These are phyloP conservation scores for Typha latifolia DNA, from an alignment of 176 grass and related monocot species.

Conservation along the genomic window DNA sequence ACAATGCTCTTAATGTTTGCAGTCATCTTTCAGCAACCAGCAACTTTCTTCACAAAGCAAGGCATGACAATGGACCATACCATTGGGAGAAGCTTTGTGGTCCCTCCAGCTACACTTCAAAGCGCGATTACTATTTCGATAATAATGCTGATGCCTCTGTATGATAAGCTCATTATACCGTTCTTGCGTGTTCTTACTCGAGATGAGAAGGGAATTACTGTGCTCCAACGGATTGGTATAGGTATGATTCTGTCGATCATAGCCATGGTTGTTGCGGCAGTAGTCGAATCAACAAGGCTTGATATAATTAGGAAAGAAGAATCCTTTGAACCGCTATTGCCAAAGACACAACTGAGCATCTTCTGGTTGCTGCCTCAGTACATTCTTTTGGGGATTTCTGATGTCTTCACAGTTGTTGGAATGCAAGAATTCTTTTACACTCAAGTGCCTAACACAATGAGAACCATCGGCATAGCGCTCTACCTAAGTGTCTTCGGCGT, in stretches of 20 bases:
- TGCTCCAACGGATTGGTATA: conserved; percentile 79
- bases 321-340: not conserved
- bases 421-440: conserved; percentile 97
- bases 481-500: conserved; percentile 83
- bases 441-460: conserved; percentile 53
- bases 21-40: conserved; percentile 86
- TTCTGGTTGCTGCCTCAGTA: conserved; percentile 83
- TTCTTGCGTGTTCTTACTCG: conserved; percentile 30
- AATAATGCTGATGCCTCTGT: conserved; percentile 78
- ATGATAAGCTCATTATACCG: conserved; percentile 57
- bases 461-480: conserved; percentile 69
- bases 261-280: conserved; percentile 11
- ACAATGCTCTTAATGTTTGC: conserved; percentile 65
- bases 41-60: conserved; percentile 91
- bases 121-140: conserved; percentile 73
- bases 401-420: conserved; percentile 72
- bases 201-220: conserved; percentile 41
- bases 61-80: conserved; percentile 73
- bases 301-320: not conserved
- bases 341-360: conserved; percentile 22
- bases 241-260: conserved; percentile 72
- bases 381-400: conserved; percentile 56
- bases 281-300: not conserved
- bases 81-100: conserved; percentile 32
- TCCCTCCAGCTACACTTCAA: conserved; percentile 93